These are phyloP conservation scores for Aspergillus thermomutatus DNA, from an alignment of 2,329 filamentous ascomycete genomes.

Conservation along the genomic window DNA sequence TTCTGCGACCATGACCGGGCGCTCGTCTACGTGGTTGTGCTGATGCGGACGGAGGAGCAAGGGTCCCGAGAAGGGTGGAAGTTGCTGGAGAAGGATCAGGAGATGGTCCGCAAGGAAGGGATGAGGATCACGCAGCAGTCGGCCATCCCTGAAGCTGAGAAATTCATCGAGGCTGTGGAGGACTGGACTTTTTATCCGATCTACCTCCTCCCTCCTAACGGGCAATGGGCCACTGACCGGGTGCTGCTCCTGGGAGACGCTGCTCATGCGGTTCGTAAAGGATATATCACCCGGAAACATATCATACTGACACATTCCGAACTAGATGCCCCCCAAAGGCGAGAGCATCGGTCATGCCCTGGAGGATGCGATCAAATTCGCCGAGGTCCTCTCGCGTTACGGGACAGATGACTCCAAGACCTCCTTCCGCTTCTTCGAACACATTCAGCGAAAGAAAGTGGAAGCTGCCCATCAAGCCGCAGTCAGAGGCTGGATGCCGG, in stretches of 20 bases:
- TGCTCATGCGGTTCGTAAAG: neutral
- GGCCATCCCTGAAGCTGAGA: neutral
- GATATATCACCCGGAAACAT: neutral
- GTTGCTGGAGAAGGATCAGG: conserved; percentile 6
- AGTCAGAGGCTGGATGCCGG: neutral
- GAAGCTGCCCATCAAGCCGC: neutral
- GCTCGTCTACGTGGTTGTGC: conserved; percentile 7
- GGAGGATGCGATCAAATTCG: neutral
- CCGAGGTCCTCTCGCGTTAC: neutral
- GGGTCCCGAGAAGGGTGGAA: conserved; percentile 9
- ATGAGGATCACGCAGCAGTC: neutral
- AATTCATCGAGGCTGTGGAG: neutral
- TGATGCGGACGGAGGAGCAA: conserved; percentile 9
- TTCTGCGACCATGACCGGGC: conserved; percentile 8
- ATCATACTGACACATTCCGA: neutral
- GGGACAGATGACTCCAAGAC: neutral
- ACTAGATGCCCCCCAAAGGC: neutral
- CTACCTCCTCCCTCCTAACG: neutral
- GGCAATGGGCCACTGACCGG: neutral
- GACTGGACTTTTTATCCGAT: neutral
- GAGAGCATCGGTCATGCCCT: neutral
- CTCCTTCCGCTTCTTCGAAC: neutral
- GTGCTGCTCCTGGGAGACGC: neutral
- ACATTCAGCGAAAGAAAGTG: neutral
- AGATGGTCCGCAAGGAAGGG: conserved; percentile 4